These are phyloP conservation scores for Golubevia sp. DNA, from an alignment of 1,284 basidiomycete genomes.

Conservation along the genomic window DNA sequence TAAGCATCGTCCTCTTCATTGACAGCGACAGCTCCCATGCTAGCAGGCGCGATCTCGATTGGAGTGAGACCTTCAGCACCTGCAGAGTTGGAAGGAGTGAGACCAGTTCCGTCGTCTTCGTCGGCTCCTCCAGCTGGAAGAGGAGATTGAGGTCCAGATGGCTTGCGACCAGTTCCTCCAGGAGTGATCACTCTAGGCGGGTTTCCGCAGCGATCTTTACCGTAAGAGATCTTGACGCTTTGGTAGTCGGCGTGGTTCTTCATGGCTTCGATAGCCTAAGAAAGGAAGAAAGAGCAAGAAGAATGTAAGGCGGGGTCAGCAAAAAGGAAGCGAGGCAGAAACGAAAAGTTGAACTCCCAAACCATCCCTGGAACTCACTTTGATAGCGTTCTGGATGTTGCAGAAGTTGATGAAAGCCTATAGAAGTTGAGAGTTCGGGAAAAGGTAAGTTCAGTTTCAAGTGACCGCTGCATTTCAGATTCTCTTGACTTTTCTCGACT, in stretches of 20 bases:
- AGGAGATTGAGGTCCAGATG: background rate
- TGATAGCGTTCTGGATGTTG: constrained; percentile 60
- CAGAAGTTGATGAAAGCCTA: constrained; percentile 58
- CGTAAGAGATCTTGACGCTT: constrained; percentile 51
- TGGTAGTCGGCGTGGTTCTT: constrained; percentile 56
- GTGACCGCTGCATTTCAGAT: no score
- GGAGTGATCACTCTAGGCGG: constrained; percentile 29
- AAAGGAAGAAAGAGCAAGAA: no score
- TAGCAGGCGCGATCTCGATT: background rate
- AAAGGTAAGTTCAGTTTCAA: no score
- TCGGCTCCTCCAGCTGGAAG: background rate
- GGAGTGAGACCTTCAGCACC: background rate
- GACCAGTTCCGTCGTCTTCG: background rate
- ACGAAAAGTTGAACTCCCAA: constrained; percentile 3
- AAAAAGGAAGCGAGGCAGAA: background rate
- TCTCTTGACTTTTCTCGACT: background rate
- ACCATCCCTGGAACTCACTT: constrained; percentile 10
- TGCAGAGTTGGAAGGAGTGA: background rate
- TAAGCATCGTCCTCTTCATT: constrained; percentile 1
- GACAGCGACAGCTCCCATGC: background rate
- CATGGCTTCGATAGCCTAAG: constrained; percentile 48
- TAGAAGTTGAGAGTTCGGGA: no score
- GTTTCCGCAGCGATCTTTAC: constrained; percentile 57
- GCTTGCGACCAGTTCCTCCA: constrained; percentile 6
- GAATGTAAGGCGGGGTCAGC: no score